Conservation (phyloP, 352 stramenopile species). For the Globisporangium viniferum region DNA sequence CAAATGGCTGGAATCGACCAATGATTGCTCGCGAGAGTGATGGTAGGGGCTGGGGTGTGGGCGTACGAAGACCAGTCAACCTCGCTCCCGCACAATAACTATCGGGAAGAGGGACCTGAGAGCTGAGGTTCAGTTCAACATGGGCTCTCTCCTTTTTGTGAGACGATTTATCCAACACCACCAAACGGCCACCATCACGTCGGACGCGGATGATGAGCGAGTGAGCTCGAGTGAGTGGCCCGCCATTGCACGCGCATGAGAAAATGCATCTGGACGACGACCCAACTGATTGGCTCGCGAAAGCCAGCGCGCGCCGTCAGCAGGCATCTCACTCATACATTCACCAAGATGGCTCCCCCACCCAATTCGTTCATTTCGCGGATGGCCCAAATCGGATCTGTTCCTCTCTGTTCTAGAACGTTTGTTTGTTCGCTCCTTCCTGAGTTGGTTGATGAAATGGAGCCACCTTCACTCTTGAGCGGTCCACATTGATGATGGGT, state of each 20-base stretch:
- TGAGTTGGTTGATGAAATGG: conserved; percentile 5
- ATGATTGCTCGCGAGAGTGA: conserved; percentile 14
- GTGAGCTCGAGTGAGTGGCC: not conserved
- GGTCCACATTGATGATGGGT: conserved; percentile 4
- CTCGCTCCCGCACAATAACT: not conserved
- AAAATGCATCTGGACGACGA: not conserved
- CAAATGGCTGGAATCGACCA: conserved; percentile 15
- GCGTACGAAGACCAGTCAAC: conserved; percentile 12
- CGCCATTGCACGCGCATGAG: not conserved
- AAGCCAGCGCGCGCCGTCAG: not conserved
- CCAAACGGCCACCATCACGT: not conserved
- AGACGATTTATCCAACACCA: conserved; percentile 7
- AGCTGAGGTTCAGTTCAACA: conserved; percentile 20
- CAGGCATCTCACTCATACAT: not conserved
- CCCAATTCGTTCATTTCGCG: not conserved
- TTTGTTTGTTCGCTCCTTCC: conserved; percentile 1
- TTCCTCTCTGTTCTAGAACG: conserved; percentile 6
- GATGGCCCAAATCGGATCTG: not conserved
- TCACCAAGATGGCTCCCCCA: not conserved
- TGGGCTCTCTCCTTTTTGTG: not conserved
- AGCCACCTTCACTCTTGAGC: conserved; percentile 10
- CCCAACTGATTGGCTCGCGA: not conserved
- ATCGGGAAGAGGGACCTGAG: not conserved
- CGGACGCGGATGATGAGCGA: not conserved
- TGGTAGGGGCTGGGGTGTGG: conserved; percentile 5